Evolutionary conservation across 495 filamentous ascomycete species (phyloP), one percentile per base, ranked within the genome.

Genomic region (Penicillium cosmopolitanum): DNA sequence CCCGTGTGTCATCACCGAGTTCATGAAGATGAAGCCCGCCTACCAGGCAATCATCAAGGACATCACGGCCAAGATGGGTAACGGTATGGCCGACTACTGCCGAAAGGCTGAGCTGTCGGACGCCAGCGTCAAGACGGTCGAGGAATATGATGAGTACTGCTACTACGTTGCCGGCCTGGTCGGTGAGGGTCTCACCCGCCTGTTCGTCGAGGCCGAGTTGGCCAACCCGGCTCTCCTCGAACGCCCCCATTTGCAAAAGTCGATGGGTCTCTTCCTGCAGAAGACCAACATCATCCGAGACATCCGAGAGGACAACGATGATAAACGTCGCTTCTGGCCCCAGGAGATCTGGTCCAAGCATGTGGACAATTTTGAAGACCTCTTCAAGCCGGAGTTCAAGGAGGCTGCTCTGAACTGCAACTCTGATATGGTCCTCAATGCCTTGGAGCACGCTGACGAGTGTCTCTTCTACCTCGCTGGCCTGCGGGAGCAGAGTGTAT

Each of bases 231-330:
- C 87, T 28, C 80, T 98, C 38, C 73, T 95, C 48, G 82, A 91
- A 50, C 89, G 92, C 21, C 85, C 87, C 38, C 80, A 89, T 55
- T 84, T 98, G 16, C 87, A 92, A 53, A 95, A 97, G 75, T 91
- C 90, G 43, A 98, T 98, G 95, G 95, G 95, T 38, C 89, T 96
- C 60, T 96, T 98, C 76, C 75, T 98, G 19, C 95, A 98, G 72
- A 96, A 98, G 84, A 96, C 90, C 31, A 98, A 98, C 80, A 97
- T 98, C 73, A 97, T 98, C 68, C 90, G 95, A 65, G 95, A 98
- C 70, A 83, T 97, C 55, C 85, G 87, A 66, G 95, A 98, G 69
- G 95, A 98, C 67, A 85, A 86, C 44, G 84, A 91, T 51, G 95
- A 98, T 71, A 84, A 85, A 62, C 85, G 95, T 38, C 84, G 90